phyloP scores from a whole-genome alignment of 2,329 filamentous ascomycete genomes.

The Coleophoma cylindrospora region DNA sequence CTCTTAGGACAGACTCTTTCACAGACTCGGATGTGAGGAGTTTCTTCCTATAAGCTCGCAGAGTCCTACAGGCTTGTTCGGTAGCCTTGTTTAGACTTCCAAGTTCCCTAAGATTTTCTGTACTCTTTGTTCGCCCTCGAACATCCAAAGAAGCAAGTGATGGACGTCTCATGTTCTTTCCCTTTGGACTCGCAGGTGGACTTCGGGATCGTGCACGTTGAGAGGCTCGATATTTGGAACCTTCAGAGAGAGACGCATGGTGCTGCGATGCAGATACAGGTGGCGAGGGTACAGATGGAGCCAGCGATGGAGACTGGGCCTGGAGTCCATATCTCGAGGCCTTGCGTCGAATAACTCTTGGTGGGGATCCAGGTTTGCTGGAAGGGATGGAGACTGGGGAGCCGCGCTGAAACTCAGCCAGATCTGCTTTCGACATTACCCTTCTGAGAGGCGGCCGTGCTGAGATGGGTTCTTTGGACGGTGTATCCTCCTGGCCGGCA shows the following conservation, averaged over 20 bases:
- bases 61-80: slow-evolving; percentile 57
- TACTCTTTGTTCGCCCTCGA: slow-evolving; percentile 44
- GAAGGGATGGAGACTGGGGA: slow-evolving; percentile 30
- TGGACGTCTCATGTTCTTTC: slow-evolving; percentile 37
- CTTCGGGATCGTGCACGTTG: slow-evolving; percentile 23
- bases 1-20: slow-evolving; percentile 51
- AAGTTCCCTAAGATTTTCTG: slow-evolving; percentile 36
- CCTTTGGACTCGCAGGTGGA: slow-evolving; percentile 21
- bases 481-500: slow-evolving; percentile 17
- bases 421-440: slow-evolving; percentile 80
- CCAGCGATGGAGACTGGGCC: slow-evolving; percentile 43
- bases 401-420: slow-evolving; percentile 70
- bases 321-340: slow-evolving; percentile 46
- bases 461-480: slow-evolving; percentile 43
- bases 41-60: slow-evolving; percentile 60
- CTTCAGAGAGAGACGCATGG: slow-evolving; percentile 21
- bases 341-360: slow-evolving; percentile 47
- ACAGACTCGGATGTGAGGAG: slow-evolving; percentile 50
- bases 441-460: slow-evolving; percentile 72
- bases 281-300: slow-evolving; percentile 27
- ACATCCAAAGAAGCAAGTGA: slow-evolving; percentile 46
- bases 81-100: slow-evolving; percentile 57
- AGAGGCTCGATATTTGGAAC: slow-evolving; percentile 13
- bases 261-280: slow-evolving; percentile 20
- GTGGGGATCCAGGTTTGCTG: slow-evolving; percentile 47